phyloP scores from a whole-genome alignment of 805 yeast species.

The Hanseniaspora mollemarum region DNA sequence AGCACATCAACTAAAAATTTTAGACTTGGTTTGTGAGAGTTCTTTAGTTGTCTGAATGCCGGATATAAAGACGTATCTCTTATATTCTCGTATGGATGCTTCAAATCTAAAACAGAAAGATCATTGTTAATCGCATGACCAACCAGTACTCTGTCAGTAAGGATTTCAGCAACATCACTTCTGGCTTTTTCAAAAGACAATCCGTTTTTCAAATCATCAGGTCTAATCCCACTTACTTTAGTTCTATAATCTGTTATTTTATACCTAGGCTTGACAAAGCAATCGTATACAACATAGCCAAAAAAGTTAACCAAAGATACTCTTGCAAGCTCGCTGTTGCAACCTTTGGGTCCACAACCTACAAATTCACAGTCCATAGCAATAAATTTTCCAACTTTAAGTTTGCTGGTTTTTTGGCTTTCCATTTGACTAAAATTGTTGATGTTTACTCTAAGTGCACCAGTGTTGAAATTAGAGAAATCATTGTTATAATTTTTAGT shows the following conservation, averaged over 20 bases:
- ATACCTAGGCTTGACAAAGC: slow-evolving; percentile 63
- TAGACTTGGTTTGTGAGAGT: slow-evolving; percentile 63
- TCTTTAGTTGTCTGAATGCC: slow-evolving; percentile 42
- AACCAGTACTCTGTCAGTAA: slow-evolving; percentile 49
- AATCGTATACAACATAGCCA: slow-evolving; percentile 61
- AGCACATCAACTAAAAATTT: slow-evolving; percentile 52
- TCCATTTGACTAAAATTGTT: slow-evolving; percentile 7
- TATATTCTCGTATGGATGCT: slow-evolving; percentile 52
- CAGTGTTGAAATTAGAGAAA: background rate
- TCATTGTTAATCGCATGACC: slow-evolving; percentile 85
- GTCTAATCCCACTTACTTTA: slow-evolving; percentile 77
- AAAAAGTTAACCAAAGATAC: slow-evolving; percentile 77
- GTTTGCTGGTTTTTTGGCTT: slow-evolving; percentile 13
- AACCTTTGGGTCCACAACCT: slow-evolving; percentile 70
- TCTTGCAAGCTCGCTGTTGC: slow-evolving; percentile 63
- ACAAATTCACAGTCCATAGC: slow-evolving; percentile 94
- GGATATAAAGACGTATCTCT: slow-evolving; percentile 64
- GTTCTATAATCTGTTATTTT: slow-evolving; percentile 85
- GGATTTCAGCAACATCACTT: slow-evolving; percentile 38
- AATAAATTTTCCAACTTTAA: slow-evolving; percentile 55
- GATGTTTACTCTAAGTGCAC: background rate
- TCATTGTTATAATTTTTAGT: too few relatives aligned
- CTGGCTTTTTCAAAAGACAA: slow-evolving; percentile 59
- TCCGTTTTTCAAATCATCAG: slow-evolving; percentile 58
- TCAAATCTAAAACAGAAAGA: slow-evolving; percentile 50